Percentiles rank a stretch among this genome's conserved stretches.
Evolutionary conservation across 805 yeast species (phyloP).

Genomic region (Ogataea haglerorum): DNA sequence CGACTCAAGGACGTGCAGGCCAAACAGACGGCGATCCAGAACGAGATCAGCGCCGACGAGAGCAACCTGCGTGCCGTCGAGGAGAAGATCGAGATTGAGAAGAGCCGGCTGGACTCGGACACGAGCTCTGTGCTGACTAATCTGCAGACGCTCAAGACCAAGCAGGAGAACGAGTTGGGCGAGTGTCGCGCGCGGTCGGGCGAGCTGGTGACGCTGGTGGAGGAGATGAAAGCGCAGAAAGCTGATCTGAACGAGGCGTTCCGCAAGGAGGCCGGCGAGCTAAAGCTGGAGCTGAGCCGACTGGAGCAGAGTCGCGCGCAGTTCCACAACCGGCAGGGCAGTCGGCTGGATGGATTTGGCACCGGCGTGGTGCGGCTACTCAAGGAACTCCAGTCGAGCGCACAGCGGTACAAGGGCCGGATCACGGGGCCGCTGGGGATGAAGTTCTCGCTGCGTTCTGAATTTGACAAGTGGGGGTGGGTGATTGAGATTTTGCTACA

Average conservation of each 20-base stretch:
- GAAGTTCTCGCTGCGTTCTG: conserved; percentile 52
- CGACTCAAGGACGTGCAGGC: conserved; percentile 21
- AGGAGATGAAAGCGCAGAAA: conserved; percentile 14
- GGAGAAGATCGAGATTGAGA: conserved; percentile 31
- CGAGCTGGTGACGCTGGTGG: conserved; percentile 7
- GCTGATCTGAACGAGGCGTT: conserved; percentile 11
- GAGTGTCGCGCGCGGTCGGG: conserved; percentile 16
- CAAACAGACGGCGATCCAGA: conserved; percentile 23
- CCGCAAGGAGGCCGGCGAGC: conserved; percentile 11
- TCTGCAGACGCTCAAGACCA: conserved; percentile 19
- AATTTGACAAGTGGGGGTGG: conserved; percentile 53
- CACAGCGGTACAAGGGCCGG: conserved; percentile 37
- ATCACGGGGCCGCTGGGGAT: conserved; percentile 86
- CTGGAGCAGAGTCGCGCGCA: conserved; percentile 19
- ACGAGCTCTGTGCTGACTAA: conserved; percentile 44
- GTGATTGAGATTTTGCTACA: conserved; percentile 56
- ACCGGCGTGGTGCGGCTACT: conserved; percentile 40
- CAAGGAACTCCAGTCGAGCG: conserved; percentile 36
- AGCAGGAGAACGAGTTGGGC: conserved; percentile 15
- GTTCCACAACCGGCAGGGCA: conserved; percentile 32
- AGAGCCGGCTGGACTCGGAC: conserved; percentile 36
- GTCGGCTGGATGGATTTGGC: conserved; percentile 48
- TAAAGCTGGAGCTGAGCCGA: conserved; percentile 23
- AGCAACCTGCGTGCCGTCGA: conserved; percentile 24
- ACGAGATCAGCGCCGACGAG: conserved; percentile 18